A percentile compares a stretch with the other conserved stretches of the same genome.
phyloP scores from a whole-genome alignment of 2,329 filamentous ascomycete genomes.

The Fusarium armeniacum region DNA sequence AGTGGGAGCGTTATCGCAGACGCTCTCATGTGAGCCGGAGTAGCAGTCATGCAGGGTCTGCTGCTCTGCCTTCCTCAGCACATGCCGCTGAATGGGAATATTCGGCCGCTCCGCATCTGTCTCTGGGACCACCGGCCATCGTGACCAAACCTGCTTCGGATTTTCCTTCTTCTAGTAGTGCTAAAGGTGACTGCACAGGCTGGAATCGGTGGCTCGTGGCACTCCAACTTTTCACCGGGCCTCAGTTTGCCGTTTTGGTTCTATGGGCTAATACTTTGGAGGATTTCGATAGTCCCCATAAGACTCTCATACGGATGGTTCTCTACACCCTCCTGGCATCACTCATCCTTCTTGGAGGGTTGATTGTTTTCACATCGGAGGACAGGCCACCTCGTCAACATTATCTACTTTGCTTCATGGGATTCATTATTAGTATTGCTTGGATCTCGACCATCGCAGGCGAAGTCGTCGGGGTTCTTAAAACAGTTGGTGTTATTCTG shows the following conservation, averaged over 20 bases:
- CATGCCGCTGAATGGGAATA: slow-evolving; percentile 44
- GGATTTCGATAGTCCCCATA: slow-evolving; percentile 67
- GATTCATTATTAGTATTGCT: slow-evolving; percentile 90
- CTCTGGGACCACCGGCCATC: slow-evolving; percentile 45
- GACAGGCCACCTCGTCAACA: slow-evolving; percentile 79
- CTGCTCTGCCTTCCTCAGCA: slow-evolving; percentile 36
- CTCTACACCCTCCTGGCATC: slow-evolving; percentile 78
- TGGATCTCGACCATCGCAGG: slow-evolving; percentile 98
- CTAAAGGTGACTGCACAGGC: slow-evolving; percentile 62
- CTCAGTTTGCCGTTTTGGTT: slow-evolving; percentile 83
- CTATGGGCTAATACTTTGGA: slow-evolving; percentile 77
- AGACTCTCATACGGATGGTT: slow-evolving; percentile 68
- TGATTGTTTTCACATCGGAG: slow-evolving; percentile 78
- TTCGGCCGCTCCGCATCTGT: slow-evolving; percentile 33
- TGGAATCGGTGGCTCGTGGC: slow-evolving; percentile 95
- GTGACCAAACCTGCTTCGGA: slow-evolving; percentile 53
- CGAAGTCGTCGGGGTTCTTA: slow-evolving; percentile 94
- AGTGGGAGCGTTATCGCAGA: slow-evolving; percentile 72
- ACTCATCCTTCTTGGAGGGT: slow-evolving; percentile 72
- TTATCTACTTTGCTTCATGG: slow-evolving; percentile 85
- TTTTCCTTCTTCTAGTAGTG: slow-evolving; percentile 52
- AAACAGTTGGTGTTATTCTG: slow-evolving; percentile 90
- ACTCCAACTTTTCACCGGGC: slow-evolving; percentile 88
- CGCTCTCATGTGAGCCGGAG: slow-evolving; percentile 55
- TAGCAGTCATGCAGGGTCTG: slow-evolving; percentile 44